Conservation (phyloP, 768 basidiomycete species). For the Xerocomellus dryophilus region DNA sequence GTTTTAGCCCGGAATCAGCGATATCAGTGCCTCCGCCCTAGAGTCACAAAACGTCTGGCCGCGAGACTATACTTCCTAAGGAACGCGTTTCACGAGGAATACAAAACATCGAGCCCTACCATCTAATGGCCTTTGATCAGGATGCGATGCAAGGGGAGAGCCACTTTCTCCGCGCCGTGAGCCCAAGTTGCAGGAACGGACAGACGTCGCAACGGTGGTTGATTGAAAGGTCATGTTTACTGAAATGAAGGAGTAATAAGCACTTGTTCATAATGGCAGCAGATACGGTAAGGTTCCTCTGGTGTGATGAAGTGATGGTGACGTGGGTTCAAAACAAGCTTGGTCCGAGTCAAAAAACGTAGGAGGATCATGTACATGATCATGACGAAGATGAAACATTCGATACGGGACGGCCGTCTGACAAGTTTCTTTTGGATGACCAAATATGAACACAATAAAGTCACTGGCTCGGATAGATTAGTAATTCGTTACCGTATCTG, state of each 20-base stretch:
- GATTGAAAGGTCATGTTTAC: slow-evolving; percentile 3
- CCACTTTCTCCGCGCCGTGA: background rate
- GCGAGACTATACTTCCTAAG: too few species aligned
- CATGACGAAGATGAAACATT: background rate
- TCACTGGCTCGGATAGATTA: slow-evolving; percentile 12
- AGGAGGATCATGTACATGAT: background rate
- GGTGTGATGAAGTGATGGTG: background rate
- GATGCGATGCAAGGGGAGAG: background rate
- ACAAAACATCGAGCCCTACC: background rate
- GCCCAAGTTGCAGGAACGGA: background rate
- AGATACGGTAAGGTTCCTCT: background rate
- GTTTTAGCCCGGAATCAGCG: too few species aligned
- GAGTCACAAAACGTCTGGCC: too few species aligned
- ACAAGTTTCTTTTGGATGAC: background rate
- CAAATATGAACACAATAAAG: slow-evolving; percentile 9
- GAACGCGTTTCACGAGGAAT: background rate
- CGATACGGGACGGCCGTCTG: background rate
- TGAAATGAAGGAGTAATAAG: slow-evolving; percentile 12
- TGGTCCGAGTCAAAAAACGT: background rate
- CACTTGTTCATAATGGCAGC: background rate
- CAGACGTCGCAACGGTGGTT: background rate
- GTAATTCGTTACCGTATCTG: slow-evolving; percentile 27
- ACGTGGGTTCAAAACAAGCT: background rate
- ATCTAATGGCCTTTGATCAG: background rate
- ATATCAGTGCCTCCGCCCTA: too few species aligned